phyloP scores from a whole-genome alignment of 306 rosid genomes.

The apple (Malus domestica) region ASM211411v1 NC_041793.1:23399501-23400000 shows the following conservation, averaged over 20 bases:
- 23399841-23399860: background rate
- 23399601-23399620: too few relatives aligned
- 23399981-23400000: background rate
- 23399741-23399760: too few relatives aligned
- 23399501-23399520: background rate
- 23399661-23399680: too few relatives aligned
- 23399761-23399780: background rate
- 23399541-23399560: too few relatives aligned
- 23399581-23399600: too few relatives aligned
- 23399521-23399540: too few relatives aligned
- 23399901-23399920: background rate
- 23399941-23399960: background rate
- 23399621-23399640: too few relatives aligned
- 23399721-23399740: too few relatives aligned
- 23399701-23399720: too few relatives aligned
- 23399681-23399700: background rate
- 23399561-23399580: too few relatives aligned
- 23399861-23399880: background rate
- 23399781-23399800: background rate
- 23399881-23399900: background rate
- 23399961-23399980: background rate
- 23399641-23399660: too few relatives aligned
- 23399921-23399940: too few relatives aligned
- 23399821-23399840: background rate
- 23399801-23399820: background rate